Evolutionary conservation across 2,329 filamentous ascomycete species (phyloP).

Genomic region (Ophiostoma pallidulum): DNA sequence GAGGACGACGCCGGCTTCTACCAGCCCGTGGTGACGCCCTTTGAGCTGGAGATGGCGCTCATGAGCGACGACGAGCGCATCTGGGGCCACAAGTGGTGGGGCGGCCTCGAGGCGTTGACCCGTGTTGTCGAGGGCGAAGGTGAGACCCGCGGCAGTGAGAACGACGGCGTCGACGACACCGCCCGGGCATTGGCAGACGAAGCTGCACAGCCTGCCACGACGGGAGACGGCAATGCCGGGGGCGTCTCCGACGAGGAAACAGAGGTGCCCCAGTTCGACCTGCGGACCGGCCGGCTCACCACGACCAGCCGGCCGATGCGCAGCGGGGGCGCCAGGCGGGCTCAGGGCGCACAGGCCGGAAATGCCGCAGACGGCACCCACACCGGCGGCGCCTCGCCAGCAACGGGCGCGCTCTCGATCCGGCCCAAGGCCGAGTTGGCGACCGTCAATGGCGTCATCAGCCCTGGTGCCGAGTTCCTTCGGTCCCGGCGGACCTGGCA

Average conservation of each 20-base stretch:
- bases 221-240: slow-evolving; percentile 13
- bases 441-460: slow-evolving; percentile 75
- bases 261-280: slow-evolving; percentile 81
- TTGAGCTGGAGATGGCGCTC: slow-evolving; percentile 75
- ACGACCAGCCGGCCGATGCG: slow-evolving; percentile 69
- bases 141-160: too few relatives aligned
- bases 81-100: slow-evolving; percentile 85
- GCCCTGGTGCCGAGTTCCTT: slow-evolving; percentile 82
- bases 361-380: slow-evolving; percentile 14
- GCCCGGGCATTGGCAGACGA: background rate
- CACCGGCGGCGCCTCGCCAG: slow-evolving; percentile 17
- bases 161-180: slow-evolving; percentile 8
- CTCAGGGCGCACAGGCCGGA: background rate
- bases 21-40: slow-evolving; percentile 86
- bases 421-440: slow-evolving; percentile 59
- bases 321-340: slow-evolving; percentile 20
- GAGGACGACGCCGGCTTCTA: slow-evolving; percentile 78
- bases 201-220: background rate
- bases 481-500: slow-evolving; percentile 80
- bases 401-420: slow-evolving; percentile 45
- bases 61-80: slow-evolving; percentile 64
- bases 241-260: slow-evolving; percentile 45
- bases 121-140: too few relatives aligned
- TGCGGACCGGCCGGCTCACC: slow-evolving; percentile 77
- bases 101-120: slow-evolving; percentile 74